Conservation (phyloP, 371 early-diverging fungal genomes). For the Rhizopus delemar region DNA sequence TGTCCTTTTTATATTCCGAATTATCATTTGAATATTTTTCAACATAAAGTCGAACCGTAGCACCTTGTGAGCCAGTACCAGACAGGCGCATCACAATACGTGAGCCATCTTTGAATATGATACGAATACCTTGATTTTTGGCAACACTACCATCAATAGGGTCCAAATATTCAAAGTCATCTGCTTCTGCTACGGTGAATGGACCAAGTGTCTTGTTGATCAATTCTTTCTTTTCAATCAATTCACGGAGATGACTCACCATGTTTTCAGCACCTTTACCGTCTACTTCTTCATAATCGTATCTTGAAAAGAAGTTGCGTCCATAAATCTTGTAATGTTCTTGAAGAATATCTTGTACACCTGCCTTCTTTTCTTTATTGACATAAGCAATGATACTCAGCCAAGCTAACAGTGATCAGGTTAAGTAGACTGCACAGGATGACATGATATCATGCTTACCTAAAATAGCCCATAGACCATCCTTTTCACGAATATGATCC, state of each 20-base stretch:
- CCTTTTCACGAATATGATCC: conserved; percentile 98
- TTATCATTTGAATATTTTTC: conserved; percentile 84
- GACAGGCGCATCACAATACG: conserved; percentile 90
- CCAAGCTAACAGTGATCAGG: conserved; percentile 70
- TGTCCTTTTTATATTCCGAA: conserved; percentile 62
- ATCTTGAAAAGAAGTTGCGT: conserved; percentile 94
- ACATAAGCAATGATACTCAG: conserved; percentile 87
- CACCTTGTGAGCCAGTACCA: conserved; percentile 95
- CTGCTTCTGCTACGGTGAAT: conserved; percentile 72
- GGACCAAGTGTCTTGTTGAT: conserved; percentile 60
- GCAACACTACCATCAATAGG: conserved; percentile 89
- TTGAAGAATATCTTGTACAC: conserved; percentile 79
- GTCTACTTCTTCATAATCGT: conserved; percentile 97
- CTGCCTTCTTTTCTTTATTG: conserved; percentile 55
- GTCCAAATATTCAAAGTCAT: conserved; percentile 93
- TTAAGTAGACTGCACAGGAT: conserved; percentile 15
- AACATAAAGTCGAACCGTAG: conserved; percentile 94
- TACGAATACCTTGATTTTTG: conserved; percentile 88
- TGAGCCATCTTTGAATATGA: conserved; percentile 88
- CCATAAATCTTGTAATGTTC: conserved; percentile 85
- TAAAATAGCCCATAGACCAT: conserved; percentile 96
- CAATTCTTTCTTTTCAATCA: conserved; percentile 52
- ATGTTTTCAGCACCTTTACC: conserved; percentile 76
- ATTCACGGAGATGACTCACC: conserved; percentile 68
- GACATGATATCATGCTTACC: conserved; percentile 41